Conservation (phyloP, 305 asterid species). For the Nicotiana rustica region DNA sequence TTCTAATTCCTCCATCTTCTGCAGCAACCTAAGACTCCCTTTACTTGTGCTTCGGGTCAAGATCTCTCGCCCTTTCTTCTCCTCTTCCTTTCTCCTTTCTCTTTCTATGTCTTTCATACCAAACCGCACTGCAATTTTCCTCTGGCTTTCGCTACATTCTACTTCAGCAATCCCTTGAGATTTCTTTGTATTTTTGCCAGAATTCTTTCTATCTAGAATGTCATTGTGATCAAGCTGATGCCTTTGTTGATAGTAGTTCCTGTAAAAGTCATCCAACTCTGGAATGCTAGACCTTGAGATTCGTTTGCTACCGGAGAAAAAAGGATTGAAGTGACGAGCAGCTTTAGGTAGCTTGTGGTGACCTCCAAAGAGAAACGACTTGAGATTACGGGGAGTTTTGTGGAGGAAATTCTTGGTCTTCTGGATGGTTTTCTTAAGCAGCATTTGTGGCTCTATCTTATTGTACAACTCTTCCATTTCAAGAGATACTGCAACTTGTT, state of each 20-base stretch:
- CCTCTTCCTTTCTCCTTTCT: conserved; percentile 26
- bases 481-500: conserved; percentile 1
- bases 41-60: conserved; percentile 47
- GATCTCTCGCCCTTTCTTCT: conserved; percentile 38
- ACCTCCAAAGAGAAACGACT: conserved; percentile 49
- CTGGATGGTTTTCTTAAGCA: conserved; percentile 55
- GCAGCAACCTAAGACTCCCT: conserved; percentile 45
- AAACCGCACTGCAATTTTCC: conserved; percentile 36
- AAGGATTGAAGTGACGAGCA: conserved; percentile 40
- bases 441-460: conserved; percentile 44
- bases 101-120: conserved; percentile 29
- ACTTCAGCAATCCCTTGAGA: conserved; percentile 40
- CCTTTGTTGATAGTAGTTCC: conserved; percentile 50
- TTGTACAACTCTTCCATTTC: conserved; percentile 28
- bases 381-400: conserved; percentile 57
- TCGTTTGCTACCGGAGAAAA: conserved; percentile 36
- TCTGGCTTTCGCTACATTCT: conserved; percentile 38
- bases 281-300: conserved; percentile 41
- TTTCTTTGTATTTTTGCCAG: conserved; percentile 36
- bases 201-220: conserved; percentile 28
- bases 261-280: conserved; percentile 50
- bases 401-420: conserved; percentile 56
- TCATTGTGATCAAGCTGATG: conserved; percentile 28
- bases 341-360: conserved; percentile 46
- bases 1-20: conserved; percentile 72